Evolutionary conservation across 2,329 filamentous ascomycete species (phyloP).

Genomic region (Sporothrix variecibatus): DNA sequence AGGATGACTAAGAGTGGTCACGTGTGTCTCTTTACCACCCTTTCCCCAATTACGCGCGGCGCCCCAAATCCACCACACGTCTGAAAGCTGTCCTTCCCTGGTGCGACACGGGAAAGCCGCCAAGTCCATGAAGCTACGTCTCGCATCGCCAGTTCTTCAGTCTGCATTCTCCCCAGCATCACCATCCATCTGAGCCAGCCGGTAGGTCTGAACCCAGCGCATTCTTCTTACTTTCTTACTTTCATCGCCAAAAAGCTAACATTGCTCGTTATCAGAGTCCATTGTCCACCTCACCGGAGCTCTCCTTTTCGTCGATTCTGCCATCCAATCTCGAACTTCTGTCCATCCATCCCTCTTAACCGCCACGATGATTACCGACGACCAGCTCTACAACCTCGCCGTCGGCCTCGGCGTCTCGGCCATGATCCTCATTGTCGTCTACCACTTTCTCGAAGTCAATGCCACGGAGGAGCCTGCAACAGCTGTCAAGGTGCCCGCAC

Average conservation of each 20-base stretch:
- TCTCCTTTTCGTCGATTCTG: neutral
- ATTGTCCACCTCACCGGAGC: neutral
- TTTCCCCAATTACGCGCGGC: neutral
- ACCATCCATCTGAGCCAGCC: neutral
- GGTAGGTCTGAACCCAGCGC: neutral
- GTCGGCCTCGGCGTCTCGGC: conserved; percentile 87
- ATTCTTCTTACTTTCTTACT: neutral
- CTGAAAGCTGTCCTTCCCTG: conserved; percentile 25
- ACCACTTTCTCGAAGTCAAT: conserved; percentile 97
- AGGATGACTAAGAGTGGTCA: conserved; percentile 20
- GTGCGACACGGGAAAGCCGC: conserved; percentile 7
- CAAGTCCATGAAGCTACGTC: conserved; percentile 17
- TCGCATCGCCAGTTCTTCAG: conserved; percentile 8
- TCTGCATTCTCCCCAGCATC: neutral
- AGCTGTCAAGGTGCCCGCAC: conserved; percentile 9
- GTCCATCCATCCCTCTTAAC: neutral
- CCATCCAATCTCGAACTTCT: neutral
- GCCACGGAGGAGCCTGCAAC: conserved; percentile 49
- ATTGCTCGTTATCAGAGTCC: neutral
- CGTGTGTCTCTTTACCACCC: neutral
- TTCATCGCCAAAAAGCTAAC: neutral
- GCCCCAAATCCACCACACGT: neutral
- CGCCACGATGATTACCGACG: conserved; percentile 86
- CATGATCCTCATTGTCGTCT: conserved; percentile 90
- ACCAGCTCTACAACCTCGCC: conserved; percentile 85